Evolutionary conservation across 1,284 basidiomycete species (phyloP).

Genomic region (Trichosporon sp.): DNA sequence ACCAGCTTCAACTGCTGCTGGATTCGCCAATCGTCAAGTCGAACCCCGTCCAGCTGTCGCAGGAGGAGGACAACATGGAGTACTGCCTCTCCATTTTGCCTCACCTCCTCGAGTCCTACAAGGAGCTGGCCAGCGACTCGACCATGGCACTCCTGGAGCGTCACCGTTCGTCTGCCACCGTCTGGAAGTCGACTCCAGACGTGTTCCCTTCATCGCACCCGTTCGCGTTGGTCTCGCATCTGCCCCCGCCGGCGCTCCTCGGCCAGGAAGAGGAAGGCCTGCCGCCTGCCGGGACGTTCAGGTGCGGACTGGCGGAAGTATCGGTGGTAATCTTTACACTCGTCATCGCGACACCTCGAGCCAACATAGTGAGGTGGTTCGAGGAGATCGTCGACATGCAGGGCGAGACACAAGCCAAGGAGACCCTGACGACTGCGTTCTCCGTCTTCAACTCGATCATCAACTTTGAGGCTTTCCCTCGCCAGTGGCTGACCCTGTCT

Average conservation of each 20-base stretch:
- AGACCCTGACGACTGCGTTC: constrained; percentile 72
- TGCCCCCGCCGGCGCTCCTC: constrained; percentile 56
- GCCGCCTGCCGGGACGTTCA: constrained; percentile 57
- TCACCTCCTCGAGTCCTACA: constrained; percentile 78
- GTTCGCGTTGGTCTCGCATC: constrained; percentile 73
- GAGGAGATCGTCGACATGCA: constrained; percentile 78
- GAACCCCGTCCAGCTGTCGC: constrained; percentile 61
- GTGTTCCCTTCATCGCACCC: constrained; percentile 92
- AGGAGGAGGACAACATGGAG: constrained; percentile 93
- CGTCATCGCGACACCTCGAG: constrained; percentile 70
- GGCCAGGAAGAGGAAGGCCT: constrained; percentile 30
- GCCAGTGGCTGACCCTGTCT: constrained; percentile 87
- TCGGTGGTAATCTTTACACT: constrained; percentile 80
- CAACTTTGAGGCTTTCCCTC: constrained; percentile 82
- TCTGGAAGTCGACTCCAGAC: constrained; percentile 64
- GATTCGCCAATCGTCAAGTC: constrained; percentile 62
- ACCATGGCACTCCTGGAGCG: constrained; percentile 68
- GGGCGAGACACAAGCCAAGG: constrained; percentile 69
- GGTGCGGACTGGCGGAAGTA: constrained; percentile 77
- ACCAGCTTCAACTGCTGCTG: constrained; percentile 77
- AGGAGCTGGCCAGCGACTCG: constrained; percentile 67
- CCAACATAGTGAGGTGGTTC: constrained; percentile 73
- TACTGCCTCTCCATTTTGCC: constrained; percentile 80
- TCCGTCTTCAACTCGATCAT: constrained; percentile 76
- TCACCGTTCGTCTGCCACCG: constrained; percentile 58